phyloP scores from a whole-genome alignment of 1,284 basidiomycete genomes.

The Erythrobasidium hasegawianum region DNA sequence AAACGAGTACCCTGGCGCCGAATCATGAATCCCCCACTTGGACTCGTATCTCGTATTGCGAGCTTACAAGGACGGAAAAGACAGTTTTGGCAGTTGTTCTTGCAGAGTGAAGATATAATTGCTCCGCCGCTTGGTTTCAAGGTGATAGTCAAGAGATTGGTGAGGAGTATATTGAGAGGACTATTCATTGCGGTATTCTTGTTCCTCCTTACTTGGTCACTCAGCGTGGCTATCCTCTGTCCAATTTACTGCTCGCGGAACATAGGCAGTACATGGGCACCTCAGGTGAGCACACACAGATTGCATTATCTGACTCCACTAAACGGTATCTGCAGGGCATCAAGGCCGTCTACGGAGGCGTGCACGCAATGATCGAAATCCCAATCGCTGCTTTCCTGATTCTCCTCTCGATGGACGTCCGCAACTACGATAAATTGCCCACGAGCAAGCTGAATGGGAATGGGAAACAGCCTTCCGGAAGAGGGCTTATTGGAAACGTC shows the following conservation, averaged over 20 bases:
- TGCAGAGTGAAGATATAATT: slow-evolving; percentile 4
- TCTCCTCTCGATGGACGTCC: not conserved
- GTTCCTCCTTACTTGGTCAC: slow-evolving; percentile 6
- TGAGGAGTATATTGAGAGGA: not conserved
- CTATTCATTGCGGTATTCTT: slow-evolving; percentile 1
- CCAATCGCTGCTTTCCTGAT: slow-evolving; percentile 1
- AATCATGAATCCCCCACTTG: not conserved
- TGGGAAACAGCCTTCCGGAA: not conserved
- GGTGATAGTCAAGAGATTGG: not conserved
- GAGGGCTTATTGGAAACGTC: not conserved
- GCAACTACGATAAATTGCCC: not conserved
- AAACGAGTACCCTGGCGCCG: slow-evolving; percentile 4
- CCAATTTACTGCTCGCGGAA: slow-evolving; percentile 3
- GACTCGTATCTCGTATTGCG: not conserved
- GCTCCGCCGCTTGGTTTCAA: not conserved
- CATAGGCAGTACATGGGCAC: not conserved
- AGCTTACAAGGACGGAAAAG: not conserved
- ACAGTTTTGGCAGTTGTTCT: not conserved
- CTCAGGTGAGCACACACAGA: not conserved
- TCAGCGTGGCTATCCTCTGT: slow-evolving; percentile 1
- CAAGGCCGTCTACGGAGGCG: slow-evolving; percentile 5
- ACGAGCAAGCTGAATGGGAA: not conserved
- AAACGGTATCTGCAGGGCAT: not conserved
- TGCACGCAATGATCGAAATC: slow-evolving; percentile 3
- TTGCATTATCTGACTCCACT: not conserved